phyloP scores from a whole-genome alignment of 2,329 filamentous ascomycete species.

The Aspergillus jensenii region DNA sequence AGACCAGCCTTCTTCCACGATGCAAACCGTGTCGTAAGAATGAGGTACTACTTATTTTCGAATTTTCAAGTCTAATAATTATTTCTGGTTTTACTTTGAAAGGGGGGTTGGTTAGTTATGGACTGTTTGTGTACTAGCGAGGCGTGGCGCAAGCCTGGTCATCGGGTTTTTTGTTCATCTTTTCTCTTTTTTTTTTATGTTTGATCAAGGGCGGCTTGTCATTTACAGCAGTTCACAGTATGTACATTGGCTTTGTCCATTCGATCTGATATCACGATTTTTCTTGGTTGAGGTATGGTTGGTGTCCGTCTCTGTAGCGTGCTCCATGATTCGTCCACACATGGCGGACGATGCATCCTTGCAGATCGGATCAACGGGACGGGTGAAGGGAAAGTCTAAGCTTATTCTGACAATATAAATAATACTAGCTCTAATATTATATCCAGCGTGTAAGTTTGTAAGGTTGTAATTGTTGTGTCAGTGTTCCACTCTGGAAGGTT shows the following conservation, averaged over 20 bases:
- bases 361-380: slow-evolving; percentile 21
- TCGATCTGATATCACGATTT: neutral
- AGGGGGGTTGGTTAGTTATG: slow-evolving; percentile 12
- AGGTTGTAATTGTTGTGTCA: neutral
- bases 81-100: neutral
- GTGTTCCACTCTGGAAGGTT: neutral
- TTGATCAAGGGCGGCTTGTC: neutral
- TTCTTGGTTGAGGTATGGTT: no score
- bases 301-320: neutral
- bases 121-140: slow-evolving; percentile 22
- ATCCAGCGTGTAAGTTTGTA: neutral
- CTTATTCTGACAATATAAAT: slow-evolving; percentile 3
- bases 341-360: neutral
- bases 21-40: slow-evolving; percentile 33
- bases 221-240: neutral
- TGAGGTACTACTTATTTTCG: neutral
- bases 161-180: neutral
- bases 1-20: slow-evolving; percentile 23
- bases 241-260: neutral
- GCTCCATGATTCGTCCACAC: slow-evolving; percentile 2
- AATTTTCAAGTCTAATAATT: neutral
- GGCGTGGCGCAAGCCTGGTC: slow-evolving; percentile 14
- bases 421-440: neutral
- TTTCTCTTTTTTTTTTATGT: neutral
- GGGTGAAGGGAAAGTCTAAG: slow-evolving; percentile 21